phyloP scores from a whole-genome alignment of 179 eudicot genomes.

The Kewa caespitosa region DNA sequence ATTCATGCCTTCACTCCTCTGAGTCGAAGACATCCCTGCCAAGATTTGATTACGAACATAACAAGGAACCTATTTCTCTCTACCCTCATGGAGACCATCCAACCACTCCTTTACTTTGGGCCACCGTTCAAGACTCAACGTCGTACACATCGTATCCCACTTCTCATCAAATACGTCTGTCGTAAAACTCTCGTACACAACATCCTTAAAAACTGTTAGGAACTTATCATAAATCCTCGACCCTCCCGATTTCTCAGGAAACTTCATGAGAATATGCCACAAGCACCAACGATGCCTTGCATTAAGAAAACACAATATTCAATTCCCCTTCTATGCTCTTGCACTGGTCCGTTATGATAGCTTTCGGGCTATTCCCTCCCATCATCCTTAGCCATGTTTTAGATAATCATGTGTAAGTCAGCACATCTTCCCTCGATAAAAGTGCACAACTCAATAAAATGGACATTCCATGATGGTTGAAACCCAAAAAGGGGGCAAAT shows the following conservation, averaged over 20 bases:
- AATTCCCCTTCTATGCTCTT: not conserved
- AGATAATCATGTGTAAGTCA: constrained; percentile 2
- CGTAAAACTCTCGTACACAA: not conserved
- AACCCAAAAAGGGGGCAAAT: not conserved
- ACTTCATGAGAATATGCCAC: constrained; percentile 7
- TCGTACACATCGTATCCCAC: not conserved
- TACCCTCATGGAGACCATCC: not conserved
- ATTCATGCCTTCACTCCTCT: constrained; percentile 4
- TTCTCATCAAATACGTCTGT: not conserved
- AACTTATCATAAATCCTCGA: not conserved
- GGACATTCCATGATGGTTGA: not conserved
- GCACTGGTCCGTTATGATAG: constrained; percentile 1
- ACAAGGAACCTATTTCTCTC: not conserved
- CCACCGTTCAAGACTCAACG: not conserved
- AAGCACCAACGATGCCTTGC: constrained; percentile 14
- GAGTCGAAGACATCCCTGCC: constrained; percentile 1
- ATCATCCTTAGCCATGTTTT: not conserved
- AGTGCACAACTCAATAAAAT: not conserved
- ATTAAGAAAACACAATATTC: not conserved
- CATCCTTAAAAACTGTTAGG: not conserved
- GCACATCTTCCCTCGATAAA: not conserved
- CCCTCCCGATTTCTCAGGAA: not conserved
- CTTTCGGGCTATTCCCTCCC: not conserved
- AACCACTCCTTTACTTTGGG: not conserved
- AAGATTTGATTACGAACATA: not conserved